These are phyloP conservation scores for Rhynchospora tenuis DNA, from an alignment of 176 grass and related monocot species.

Conservation along the genomic window DNA sequence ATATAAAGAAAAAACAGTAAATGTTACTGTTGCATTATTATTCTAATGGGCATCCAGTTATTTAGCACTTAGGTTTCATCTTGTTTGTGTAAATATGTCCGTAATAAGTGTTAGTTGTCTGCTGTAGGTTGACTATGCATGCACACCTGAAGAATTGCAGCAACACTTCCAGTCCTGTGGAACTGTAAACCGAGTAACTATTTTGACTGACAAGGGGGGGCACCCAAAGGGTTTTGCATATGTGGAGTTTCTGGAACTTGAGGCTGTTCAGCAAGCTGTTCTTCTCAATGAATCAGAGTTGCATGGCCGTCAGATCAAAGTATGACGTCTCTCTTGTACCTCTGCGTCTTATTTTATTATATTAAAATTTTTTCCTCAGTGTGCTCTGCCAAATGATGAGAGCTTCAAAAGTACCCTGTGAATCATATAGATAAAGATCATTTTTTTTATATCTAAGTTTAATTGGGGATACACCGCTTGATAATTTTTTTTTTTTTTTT, in stretches of 20 bases:
- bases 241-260: constrained; percentile 31
- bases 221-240: constrained; percentile 39
- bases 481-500: neutral
- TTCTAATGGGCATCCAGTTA: neutral
- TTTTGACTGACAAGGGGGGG: constrained; percentile 27
- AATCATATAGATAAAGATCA: neutral
- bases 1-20: neutral
- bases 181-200: constrained; percentile 31
- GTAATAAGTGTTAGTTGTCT: neutral
- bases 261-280: constrained; percentile 27
- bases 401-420: neutral
- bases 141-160: constrained; percentile 31
- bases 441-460: neutral
- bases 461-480: neutral
- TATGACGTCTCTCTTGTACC: neutral
- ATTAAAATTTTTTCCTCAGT: neutral
- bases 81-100: neutral
- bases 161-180: constrained; percentile 32
- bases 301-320: constrained; percentile 34
- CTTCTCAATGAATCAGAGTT: constrained; percentile 24
- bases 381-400: neutral
- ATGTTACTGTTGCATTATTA: neutral
- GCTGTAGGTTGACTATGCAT: constrained; percentile 34
- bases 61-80: neutral
- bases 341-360: neutral